phyloP scores from a whole-genome alignment of 768 basidiomycete species.

The Tylopilus rubrobrunneus region DNA sequence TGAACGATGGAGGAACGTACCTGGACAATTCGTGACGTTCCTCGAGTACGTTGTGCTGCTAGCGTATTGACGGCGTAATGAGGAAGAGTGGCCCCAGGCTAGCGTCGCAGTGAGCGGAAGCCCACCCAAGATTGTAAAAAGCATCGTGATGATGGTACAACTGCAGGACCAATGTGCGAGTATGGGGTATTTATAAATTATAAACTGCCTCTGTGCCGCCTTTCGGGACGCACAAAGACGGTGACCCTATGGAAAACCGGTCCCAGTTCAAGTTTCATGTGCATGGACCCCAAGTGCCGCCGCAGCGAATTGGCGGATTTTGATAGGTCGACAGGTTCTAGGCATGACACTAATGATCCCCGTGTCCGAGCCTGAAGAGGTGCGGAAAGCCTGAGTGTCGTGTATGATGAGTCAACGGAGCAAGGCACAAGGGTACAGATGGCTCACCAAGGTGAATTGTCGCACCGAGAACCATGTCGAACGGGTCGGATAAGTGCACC shows the following conservation, averaged over 20 bases:
- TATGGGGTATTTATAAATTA: slow-evolving; percentile 4
- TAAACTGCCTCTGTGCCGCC: neutral
- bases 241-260: neutral
- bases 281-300: neutral
- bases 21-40: slow-evolving; percentile 34
- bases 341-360: neutral
- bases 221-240: neutral
- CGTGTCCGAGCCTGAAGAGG: neutral
- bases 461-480: too few relatives aligned
- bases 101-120: slow-evolving; percentile 2
- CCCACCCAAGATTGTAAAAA: slow-evolving; percentile 6
- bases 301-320: neutral
- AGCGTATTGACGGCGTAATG: slow-evolving; percentile 4
- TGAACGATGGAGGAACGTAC: slow-evolving; percentile 8
- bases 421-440: too few relatives aligned
- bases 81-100: slow-evolving; percentile 1
- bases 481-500: too few relatives aligned
- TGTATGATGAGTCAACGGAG: too few relatives aligned
- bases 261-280: too few relatives aligned
- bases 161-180: neutral
- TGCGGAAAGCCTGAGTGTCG: too few relatives aligned
- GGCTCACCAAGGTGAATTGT: too few relatives aligned
- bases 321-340: neutral
- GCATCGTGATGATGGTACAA: neutral
- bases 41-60: slow-evolving; percentile 13